phyloP scores from a whole-genome alignment of 2,329 filamentous ascomycete species.

The Arthrobotrys sinensis region DNA sequence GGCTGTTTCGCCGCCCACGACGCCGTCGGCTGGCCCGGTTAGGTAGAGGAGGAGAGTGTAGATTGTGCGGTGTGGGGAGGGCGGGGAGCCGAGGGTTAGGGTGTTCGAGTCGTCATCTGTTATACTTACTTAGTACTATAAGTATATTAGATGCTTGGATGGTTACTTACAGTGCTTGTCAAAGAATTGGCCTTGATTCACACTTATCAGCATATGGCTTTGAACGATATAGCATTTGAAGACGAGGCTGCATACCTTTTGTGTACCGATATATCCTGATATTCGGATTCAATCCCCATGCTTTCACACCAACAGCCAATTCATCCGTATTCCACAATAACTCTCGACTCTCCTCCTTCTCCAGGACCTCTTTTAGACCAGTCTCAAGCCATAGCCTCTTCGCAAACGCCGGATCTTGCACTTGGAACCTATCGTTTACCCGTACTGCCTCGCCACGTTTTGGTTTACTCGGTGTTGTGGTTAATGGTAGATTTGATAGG shows the following conservation, averaged over 20 bases:
- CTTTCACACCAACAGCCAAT: constrained; percentile 65
- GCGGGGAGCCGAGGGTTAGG: constrained; percentile 73
- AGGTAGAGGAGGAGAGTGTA: constrained; percentile 94
- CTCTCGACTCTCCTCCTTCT: constrained; percentile 64
- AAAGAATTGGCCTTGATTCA: constrained; percentile 81
- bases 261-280: constrained; percentile 91
- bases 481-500: constrained; percentile 77
- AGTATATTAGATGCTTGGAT: background rate
- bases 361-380: constrained; percentile 76
- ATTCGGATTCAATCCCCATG: constrained; percentile 89
- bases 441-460: constrained; percentile 85
- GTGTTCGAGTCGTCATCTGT: constrained; percentile 89
- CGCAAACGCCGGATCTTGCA: constrained; percentile 83
- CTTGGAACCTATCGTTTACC: constrained; percentile 90
- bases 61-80: constrained; percentile 77
- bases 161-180: constrained; percentile 84
- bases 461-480: constrained; percentile 83
- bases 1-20: constrained; percentile 88
- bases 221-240: background rate
- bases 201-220: constrained; percentile 9
- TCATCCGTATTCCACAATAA: constrained; percentile 49
- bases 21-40: constrained; percentile 81
- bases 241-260: constrained; percentile 27
- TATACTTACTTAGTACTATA: constrained; percentile 20
- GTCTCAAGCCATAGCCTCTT: constrained; percentile 83